These are phyloP conservation scores for Phascolomyces articulosus DNA, from an alignment of 371 early-diverging fungal genomes.

Conservation along the genomic window DNA sequence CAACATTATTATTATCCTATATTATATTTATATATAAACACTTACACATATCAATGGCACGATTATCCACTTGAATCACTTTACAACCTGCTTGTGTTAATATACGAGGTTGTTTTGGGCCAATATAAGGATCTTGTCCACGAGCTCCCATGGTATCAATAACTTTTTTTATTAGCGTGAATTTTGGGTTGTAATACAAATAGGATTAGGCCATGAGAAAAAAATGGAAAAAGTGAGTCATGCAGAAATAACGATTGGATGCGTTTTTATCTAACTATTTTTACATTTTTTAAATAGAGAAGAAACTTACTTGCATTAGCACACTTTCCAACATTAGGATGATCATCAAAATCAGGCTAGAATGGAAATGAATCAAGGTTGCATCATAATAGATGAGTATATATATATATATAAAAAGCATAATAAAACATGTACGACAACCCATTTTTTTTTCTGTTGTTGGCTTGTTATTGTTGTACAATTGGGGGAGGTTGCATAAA, in stretches of 20 bases:
- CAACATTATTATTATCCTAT: too few relatives aligned
- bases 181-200: background rate
- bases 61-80: conserved; percentile 16
- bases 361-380: background rate
- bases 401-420: background rate
- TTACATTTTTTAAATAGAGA: too few relatives aligned
- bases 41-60: conserved; percentile 28
- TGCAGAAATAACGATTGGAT: too few relatives aligned
- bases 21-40: background rate
- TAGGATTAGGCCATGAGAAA: too few relatives aligned
- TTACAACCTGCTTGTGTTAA: conserved; percentile 16
- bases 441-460: too few relatives aligned
- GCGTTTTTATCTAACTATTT: too few relatives aligned
- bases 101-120: conserved; percentile 11
- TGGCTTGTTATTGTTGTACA: too few relatives aligned
- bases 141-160: conserved; percentile 14
- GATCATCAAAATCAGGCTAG: conserved; percentile 6
- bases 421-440: too few relatives aligned
- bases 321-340: conserved; percentile 1
- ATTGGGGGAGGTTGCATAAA: too few relatives aligned
- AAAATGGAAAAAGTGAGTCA: too few relatives aligned
- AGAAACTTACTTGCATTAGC: conserved; percentile 12
- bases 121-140: conserved; percentile 30
- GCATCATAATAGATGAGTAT: background rate
- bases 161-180: conserved; percentile 11